Percentiles rank a stretch among this genome's conserved stretches.
phyloP scores from a whole-genome alignment of 1,284 basidiomycete genomes.

The Caloboletus firmus region DNA sequence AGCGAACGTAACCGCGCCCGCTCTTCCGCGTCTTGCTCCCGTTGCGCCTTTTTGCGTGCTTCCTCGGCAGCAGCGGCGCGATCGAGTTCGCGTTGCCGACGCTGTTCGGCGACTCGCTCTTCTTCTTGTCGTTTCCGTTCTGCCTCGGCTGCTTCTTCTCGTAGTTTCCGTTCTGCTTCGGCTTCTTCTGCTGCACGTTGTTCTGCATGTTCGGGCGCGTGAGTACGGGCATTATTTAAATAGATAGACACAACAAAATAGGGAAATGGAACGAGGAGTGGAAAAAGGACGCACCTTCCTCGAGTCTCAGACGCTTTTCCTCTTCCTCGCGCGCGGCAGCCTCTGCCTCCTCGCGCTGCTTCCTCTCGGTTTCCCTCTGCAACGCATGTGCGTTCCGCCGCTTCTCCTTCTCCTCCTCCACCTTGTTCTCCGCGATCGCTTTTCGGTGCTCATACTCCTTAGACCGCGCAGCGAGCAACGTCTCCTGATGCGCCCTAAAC shows the following conservation, averaged over 20 bases:
- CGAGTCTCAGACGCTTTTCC: slow-evolving; percentile 51
- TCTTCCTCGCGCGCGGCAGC: slow-evolving; percentile 44
- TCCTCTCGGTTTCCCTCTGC: slow-evolving; percentile 56
- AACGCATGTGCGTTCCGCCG: slow-evolving; percentile 56
- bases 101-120: slow-evolving; percentile 51
- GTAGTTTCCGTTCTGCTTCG: slow-evolving; percentile 48
- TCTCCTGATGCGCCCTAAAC: slow-evolving; percentile 61
- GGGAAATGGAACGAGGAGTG: no score
- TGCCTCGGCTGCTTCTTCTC: no score
- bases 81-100: slow-evolving; percentile 67
- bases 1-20: slow-evolving; percentile 41
- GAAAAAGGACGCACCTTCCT: slow-evolving; percentile 34
- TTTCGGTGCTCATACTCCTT: slow-evolving; percentile 70
- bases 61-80: slow-evolving; percentile 60
- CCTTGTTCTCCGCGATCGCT: slow-evolving; percentile 65
- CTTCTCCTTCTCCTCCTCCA: slow-evolving; percentile 86
- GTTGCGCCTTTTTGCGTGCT: slow-evolving; percentile 61
- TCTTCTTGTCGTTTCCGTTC: slow-evolving; percentile 59
- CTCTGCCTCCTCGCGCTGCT: slow-evolving; percentile 51
- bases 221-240: no score
- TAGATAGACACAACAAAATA: no score
- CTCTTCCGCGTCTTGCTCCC: slow-evolving; percentile 79
- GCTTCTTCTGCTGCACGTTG: slow-evolving; percentile 56
- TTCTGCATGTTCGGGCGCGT: slow-evolving; percentile 48
- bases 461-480: slow-evolving; percentile 63